Percentiles rank a stretch among this genome's conserved stretches.
Conservation (phyloP, 75 land plant genomes). For the Sequoiadendron giganteum region DNA sequence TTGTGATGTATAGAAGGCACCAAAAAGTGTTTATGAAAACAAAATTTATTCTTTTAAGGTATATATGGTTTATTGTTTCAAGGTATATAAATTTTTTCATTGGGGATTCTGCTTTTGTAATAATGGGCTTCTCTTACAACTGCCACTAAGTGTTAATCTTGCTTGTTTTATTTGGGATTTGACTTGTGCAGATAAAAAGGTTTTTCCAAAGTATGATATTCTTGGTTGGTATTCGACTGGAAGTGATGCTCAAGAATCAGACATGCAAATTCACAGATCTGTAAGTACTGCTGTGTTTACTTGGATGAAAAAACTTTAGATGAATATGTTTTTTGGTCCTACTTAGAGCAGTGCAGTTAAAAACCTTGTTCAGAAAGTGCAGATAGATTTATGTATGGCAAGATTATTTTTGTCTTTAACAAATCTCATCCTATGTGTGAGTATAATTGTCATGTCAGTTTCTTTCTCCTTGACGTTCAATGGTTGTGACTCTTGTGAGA, state of each 20-base stretch:
- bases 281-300: conserved; percentile 39
- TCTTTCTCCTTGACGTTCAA: background rate
- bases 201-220: conserved; percentile 91
- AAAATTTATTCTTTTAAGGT: background rate
- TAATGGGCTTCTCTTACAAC: background rate
- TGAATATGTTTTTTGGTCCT: background rate
- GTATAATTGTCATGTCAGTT: background rate
- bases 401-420: background rate
- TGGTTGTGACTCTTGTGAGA: background rate
- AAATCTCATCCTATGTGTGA: background rate
- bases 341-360: background rate
- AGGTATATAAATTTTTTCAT: background rate
- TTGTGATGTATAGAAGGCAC: background rate
- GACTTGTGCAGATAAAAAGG: conserved; percentile 83
- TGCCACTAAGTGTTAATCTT: background rate
- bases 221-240: conserved; percentile 99
- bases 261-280: conserved; percentile 95
- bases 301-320: background rate
- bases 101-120: background rate
- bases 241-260: conserved; percentile 79
- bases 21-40: background rate
- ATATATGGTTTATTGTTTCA: background rate
- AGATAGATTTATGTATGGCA: background rate
- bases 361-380: background rate
- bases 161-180: background rate